These are phyloP conservation scores for Candida coleopterorum DNA, from an alignment of 805 yeast genomes.

Conservation along the genomic window DNA sequence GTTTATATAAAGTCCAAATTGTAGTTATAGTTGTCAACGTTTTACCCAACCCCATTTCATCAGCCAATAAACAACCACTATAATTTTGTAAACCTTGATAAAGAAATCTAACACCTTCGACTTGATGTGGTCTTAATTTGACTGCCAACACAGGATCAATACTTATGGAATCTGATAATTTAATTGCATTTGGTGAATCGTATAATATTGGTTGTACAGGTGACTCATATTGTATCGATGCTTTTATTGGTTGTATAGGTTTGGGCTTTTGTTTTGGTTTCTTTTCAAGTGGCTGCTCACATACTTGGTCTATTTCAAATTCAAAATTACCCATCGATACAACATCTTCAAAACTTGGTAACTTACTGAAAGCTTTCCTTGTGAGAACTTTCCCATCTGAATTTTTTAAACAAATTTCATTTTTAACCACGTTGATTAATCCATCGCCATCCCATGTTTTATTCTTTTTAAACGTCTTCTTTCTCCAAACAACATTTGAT, in stretches of 20 bases:
- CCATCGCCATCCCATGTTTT: constrained; percentile 98
- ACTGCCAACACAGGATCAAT: constrained; percentile 50
- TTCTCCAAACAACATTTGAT: constrained; percentile 45
- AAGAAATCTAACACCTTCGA: constrained; percentile 76
- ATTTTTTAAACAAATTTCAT: constrained; percentile 23
- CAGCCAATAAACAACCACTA: constrained; percentile 81
- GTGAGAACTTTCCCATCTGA: constrained; percentile 16
- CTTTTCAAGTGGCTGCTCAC: neutral
- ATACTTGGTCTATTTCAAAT: constrained; percentile 31
- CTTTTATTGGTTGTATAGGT: too few species aligned
- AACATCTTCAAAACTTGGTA: constrained; percentile 15
- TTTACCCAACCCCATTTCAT: constrained; percentile 84
- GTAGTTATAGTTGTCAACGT: constrained; percentile 81
- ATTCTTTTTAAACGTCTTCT: constrained; percentile 68
- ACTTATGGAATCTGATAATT: constrained; percentile 2
- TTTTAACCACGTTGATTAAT: constrained; percentile 27
- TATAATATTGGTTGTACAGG: neutral
- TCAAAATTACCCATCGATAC: constrained; percentile 57
- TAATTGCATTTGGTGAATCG: neutral
- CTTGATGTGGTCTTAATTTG: constrained; percentile 76
- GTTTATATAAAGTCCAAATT: constrained; percentile 77
- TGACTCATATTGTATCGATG: too few species aligned
- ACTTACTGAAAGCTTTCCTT: constrained; percentile 14
- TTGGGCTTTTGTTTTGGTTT: constrained; percentile 5
- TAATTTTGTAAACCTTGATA: constrained; percentile 63